Evolutionary conservation across 2,329 filamentous ascomycete species (phyloP).

Genomic region (Magnaporthales sp.): DNA sequence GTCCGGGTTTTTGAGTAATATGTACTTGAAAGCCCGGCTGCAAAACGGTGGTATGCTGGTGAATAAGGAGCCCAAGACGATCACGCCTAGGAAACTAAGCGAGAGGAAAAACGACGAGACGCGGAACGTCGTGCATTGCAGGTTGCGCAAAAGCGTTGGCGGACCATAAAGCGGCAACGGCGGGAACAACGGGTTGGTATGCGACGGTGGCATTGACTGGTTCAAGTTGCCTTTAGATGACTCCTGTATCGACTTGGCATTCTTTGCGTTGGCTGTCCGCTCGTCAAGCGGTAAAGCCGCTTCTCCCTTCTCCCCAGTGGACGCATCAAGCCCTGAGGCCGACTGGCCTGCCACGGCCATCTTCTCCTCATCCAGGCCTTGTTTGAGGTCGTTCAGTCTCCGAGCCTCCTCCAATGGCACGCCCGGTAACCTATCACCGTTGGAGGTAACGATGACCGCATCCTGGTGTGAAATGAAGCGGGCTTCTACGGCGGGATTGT

Average conservation of each 20-base stretch:
- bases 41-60: constrained; percentile 51
- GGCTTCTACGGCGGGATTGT: constrained; percentile 51
- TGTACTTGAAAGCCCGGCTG: constrained; percentile 37
- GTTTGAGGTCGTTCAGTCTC: constrained; percentile 57
- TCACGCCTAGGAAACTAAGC: constrained; percentile 64
- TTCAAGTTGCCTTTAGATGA: constrained; percentile 37
- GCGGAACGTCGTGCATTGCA: constrained; percentile 60
- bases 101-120: constrained; percentile 67
- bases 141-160: constrained; percentile 52
- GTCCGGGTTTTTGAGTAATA: constrained; percentile 53
- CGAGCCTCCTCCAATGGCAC: constrained; percentile 63
- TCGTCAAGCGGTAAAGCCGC: neutral
- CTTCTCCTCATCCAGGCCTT: constrained; percentile 28
- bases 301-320: neutral
- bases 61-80: constrained; percentile 66
- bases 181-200: constrained; percentile 76
- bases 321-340: neutral
- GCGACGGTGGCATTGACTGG: constrained; percentile 49
- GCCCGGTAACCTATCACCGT: constrained; percentile 57
- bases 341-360: neutral
- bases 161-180: constrained; percentile 76
- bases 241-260: constrained; percentile 29
- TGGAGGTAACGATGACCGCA: constrained; percentile 59
- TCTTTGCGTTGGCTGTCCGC: constrained; percentile 15
- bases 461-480: constrained; percentile 62